phyloP scores from a whole-genome alignment of 129 eudicot species.

The Escallonia rubra region DNA sequence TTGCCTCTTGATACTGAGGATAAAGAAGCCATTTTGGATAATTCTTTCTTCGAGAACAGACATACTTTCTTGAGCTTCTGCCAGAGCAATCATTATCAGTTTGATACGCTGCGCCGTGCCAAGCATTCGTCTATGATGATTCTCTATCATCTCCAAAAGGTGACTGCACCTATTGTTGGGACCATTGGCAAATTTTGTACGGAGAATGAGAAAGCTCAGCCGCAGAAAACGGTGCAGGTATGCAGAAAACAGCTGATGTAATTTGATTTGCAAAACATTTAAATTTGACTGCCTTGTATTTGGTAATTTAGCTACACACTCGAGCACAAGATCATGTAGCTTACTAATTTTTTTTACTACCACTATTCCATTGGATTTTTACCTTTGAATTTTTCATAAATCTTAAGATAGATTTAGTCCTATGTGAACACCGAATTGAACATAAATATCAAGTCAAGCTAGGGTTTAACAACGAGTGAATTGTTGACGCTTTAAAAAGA shows the following conservation, averaged over 20 bases:
- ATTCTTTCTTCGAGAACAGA: constrained; percentile 51
- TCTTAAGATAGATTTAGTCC: too few relatives aligned
- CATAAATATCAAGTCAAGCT: too few relatives aligned
- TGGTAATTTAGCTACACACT: too few relatives aligned
- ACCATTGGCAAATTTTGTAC: background rate
- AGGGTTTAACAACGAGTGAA: too few relatives aligned
- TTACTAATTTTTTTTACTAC: too few relatives aligned
- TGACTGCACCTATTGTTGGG: background rate
- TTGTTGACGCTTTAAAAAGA: too few relatives aligned
- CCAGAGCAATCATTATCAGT: constrained; percentile 62
- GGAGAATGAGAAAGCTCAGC: background rate
- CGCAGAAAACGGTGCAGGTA: constrained; percentile 27
- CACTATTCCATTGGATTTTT: too few relatives aligned
- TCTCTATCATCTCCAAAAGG: constrained; percentile 58
- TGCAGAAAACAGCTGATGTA: constrained; percentile 27
- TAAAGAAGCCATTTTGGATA: constrained; percentile 45
- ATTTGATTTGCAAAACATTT: constrained; percentile 41
- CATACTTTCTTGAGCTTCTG: constrained; percentile 66
- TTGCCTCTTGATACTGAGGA: constrained; percentile 63
- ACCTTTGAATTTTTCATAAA: too few relatives aligned
- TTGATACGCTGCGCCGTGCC: constrained; percentile 76
- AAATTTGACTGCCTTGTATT: constrained; percentile 24
- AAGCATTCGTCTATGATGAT: constrained; percentile 95
- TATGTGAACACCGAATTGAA: too few relatives aligned
- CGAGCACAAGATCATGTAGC: too few relatives aligned